A percentile compares a stretch with the other conserved stretches of the same genome.
phyloP scores from a whole-genome alignment of 139 green algal genomes.

The Chlorella sp. region DNA sequence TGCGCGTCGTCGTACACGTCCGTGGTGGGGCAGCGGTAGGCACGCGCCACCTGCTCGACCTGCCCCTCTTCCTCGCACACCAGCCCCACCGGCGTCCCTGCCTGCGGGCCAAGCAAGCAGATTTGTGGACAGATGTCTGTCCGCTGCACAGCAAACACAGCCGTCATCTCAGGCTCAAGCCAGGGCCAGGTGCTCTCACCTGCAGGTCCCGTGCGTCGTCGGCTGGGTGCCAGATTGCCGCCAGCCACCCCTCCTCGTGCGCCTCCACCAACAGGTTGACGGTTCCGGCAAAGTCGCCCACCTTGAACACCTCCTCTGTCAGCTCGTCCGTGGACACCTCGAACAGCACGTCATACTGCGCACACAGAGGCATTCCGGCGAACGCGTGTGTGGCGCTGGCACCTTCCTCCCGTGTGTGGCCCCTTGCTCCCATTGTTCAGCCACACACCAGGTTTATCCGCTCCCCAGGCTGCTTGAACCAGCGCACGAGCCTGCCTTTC shows the following conservation, averaged over 20 bases:
- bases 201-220: background rate
- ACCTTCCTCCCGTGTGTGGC: no score
- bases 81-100: constrained; percentile 4
- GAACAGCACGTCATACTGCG: constrained; percentile 20
- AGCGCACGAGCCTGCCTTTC: constrained; percentile 7
- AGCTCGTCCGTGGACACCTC: constrained; percentile 21
- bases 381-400: no score
- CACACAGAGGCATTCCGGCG: background rate
- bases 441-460: constrained; percentile 3
- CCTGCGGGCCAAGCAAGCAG: background rate
- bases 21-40: constrained; percentile 11
- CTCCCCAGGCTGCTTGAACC: constrained; percentile 17
- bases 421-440: no score
- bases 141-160: background rate
- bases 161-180: background rate
- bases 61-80: constrained; percentile 3
- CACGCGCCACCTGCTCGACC: background rate
- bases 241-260: constrained; percentile 15
- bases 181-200: background rate
- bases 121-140: background rate
- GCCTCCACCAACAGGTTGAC: constrained; percentile 20
- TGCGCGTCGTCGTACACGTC: constrained; percentile 23
- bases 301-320: constrained; percentile 12
- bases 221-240: background rate
- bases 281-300: constrained; percentile 21